Base-by-base conservation (phyloP, 768 basidiomycete species). In the Termitomyces sp. region DNA sequence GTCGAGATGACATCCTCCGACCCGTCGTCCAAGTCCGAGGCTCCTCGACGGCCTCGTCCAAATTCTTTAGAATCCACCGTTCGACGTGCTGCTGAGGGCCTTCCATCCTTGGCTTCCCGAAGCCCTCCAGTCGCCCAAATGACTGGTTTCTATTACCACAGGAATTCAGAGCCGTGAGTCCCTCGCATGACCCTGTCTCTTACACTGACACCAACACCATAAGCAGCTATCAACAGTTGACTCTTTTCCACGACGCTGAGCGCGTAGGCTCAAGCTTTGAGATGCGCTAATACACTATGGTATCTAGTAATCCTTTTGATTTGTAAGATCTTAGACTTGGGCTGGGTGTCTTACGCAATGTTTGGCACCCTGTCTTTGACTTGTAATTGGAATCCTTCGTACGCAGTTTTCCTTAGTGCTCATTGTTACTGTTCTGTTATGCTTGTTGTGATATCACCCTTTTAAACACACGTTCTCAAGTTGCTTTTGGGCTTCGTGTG, bases 131-230 rank as follows among this genome's bases (percentile, higher is more conserved):
- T 82, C 51, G 91, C 90, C 5, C 85, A 85, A 30, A 92, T 93
- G 89, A 89, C 83, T 63, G 91, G 94, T 40, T 95, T 92, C 75
- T 96, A 95, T 73, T 95, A 91, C 75, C 93, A 95, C 72, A 88
- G 89, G 79, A 90, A 93, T 70, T 94, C 91, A 57, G 91, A 93
- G 68, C 92, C 92, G 92, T 94, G 69, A 76, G 90, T 84, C 23
- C 20, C 58, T 35, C 55, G 35, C 49, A 33, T 13, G 16, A 10
- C 55, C 13, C 50, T 40, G 30, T 18, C 48, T 50, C 41, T 50
- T 49, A 60, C 30, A 14, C 56, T 61, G 47, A 53, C 58, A 55
- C 35, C 3, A 57, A 50, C 28, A 59, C 54, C 33, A 63, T 46
- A 32, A 58, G 44, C 38, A 59, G 92, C 65, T 96, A 95, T 74